phyloP scores from a whole-genome alignment of 2,329 filamentous ascomycete genomes.

The Paraconiothyrium brasiliense region DNA sequence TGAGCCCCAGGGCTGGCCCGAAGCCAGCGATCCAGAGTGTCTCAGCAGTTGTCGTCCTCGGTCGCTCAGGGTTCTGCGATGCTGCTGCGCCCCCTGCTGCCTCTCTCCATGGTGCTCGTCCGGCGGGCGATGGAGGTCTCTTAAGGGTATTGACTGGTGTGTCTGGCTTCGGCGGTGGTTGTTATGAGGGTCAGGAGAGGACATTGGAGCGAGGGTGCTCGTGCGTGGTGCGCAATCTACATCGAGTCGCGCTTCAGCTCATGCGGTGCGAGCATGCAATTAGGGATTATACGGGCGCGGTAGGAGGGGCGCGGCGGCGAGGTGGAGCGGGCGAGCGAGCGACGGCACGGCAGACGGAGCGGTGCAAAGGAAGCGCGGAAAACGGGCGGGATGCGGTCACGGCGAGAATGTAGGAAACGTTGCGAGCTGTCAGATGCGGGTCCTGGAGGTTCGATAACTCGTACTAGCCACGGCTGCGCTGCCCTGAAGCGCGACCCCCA shows the following conservation, averaged over 20 bases:
- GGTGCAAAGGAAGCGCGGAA: background rate
- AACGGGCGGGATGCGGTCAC: background rate
- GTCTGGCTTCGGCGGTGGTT: conserved; percentile 58
- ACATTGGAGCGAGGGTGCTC: conserved; percentile 53
- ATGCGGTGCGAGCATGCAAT: conserved; percentile 32
- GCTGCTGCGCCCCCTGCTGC: conserved; percentile 42
- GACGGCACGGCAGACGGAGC: background rate
- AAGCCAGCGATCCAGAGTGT: conserved; percentile 54
- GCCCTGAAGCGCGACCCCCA: conserved; percentile 9
- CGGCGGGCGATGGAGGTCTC: conserved; percentile 59
- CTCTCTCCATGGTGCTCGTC: conserved; percentile 43
- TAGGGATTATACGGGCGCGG: conserved; percentile 19
- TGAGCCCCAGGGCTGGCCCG: conserved; percentile 51
- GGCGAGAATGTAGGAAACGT: conserved; percentile 13
- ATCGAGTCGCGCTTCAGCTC: conserved; percentile 42
- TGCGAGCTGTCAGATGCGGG: conserved; percentile 13
- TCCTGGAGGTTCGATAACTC: background rate
- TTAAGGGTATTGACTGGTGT: conserved; percentile 75
- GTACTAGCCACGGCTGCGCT: background rate
- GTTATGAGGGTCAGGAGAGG: conserved; percentile 56
- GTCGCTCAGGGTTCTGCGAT: conserved; percentile 59
- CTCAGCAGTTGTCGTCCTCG: conserved; percentile 58
- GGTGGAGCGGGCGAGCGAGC: conserved; percentile 21
- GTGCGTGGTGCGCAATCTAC: conserved; percentile 36
- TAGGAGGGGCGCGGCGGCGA: conserved; percentile 7